phyloP scores from a whole-genome alignment of 495 filamentous ascomycete genomes.

The Hypoxylon subgilvum region DNA sequence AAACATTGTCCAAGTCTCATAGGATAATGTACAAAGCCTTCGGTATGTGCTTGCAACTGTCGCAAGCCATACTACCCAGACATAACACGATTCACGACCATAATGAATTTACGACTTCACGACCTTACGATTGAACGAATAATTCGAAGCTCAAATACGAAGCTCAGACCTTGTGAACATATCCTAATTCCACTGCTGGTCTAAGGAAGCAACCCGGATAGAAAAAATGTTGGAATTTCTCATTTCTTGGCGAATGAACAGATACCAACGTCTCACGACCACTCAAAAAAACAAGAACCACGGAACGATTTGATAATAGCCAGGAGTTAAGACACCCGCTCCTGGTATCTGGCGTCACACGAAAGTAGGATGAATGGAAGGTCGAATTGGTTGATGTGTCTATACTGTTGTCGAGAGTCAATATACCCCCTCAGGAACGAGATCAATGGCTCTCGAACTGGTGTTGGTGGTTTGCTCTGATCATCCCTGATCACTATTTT shows the following conservation, averaged over 20 bases:
- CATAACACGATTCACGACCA: constrained; percentile 23
- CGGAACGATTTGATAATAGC: neutral
- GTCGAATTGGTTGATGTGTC: no score
- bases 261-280: constrained; percentile 27
- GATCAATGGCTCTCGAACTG: no score
- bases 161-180: no score
- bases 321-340: neutral
- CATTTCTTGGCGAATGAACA: neutral
- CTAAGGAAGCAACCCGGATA: constrained; percentile 6
- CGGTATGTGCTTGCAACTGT: neutral
- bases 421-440: no score
- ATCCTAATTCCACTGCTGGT: neutral
- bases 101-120: constrained; percentile 4
- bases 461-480: no score
- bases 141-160: neutral
- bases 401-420: no score
- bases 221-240: constrained; percentile 11
- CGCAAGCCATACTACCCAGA: neutral
- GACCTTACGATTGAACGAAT: constrained; percentile 2
- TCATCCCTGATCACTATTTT: no score
- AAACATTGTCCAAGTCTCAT: neutral
- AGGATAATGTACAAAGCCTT: constrained; percentile 13
- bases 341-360: neutral
- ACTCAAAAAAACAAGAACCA: neutral
- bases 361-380: no score